Evolutionary conservation across 2,329 filamentous ascomycete species (phyloP), one percentile per base, ranked within the genome.

Genomic region (Nannizziopsis arthrosporioides): DNA sequence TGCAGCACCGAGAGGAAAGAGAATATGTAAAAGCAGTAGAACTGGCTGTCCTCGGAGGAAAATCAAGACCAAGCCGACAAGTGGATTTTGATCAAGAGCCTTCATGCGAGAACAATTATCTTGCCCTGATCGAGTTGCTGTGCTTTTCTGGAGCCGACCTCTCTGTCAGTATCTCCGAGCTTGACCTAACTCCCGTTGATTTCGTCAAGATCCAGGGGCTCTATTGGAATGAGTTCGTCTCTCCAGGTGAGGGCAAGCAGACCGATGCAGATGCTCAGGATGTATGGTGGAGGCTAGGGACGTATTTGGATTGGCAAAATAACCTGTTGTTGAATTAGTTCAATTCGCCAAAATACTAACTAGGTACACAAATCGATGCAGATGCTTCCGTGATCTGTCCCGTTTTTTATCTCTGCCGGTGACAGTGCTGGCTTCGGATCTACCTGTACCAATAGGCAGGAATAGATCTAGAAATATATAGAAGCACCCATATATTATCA

Each of bases 61-160:
- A 27, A 3, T 7, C 22, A 27, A 7, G 22, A 7, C 22, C 7
- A 27, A 7, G 22, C 22, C 22, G 22, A 27, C 12, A 32, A 11
- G 15, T 27, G 9, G 18, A 45, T 31, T 38, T 22, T 4, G 43
- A 45, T 19, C 19, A 34, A 4, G 34, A 45, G 18, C 17, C 6
- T 10, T n/a, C 38, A 14, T 22, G 19, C 18, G 43, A 22, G 7
- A 38, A 39, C 18, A 15, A 14, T 4, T 15, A 45, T 14, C 35
- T 45, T 14, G 43, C 43, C 4, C 14, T 45, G 18, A 45, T 45
- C n/a, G 12, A 17, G 18, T 8, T 39, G 12, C 35, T 45, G n/a
- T 45, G 43, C 43, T 38, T 18, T 3, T 27, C 22, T 27, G 22
- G 7, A 27, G 22, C 4, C 22, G 7, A 27, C 7, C 22, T 27